phyloP scores from a whole-genome alignment of 2,329 filamentous ascomycete species.

The Lasiodiplodia theobromae region DNA sequence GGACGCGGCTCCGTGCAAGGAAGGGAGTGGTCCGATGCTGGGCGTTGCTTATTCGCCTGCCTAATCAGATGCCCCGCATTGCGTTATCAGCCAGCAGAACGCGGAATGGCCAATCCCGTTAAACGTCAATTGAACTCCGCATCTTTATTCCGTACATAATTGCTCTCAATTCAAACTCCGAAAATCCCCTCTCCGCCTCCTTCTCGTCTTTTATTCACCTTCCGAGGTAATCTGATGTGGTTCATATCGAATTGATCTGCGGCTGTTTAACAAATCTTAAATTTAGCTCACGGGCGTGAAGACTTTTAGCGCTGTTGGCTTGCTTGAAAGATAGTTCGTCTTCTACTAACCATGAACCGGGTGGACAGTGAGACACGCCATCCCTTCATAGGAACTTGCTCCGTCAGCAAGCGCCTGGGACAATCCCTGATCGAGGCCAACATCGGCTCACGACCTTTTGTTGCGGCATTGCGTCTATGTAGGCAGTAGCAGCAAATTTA shows the following conservation, averaged over 20 bases:
- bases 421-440: not conserved
- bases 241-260: not conserved
- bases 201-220: too few relatives aligned
- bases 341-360: slow-evolving; percentile 16
- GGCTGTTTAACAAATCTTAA: slow-evolving; percentile 12
- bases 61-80: not conserved
- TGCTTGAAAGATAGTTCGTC: slow-evolving; percentile 19
- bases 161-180: too few relatives aligned
- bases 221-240: too few relatives aligned
- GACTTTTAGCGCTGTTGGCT: slow-evolving; percentile 21
- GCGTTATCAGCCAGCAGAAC: not conserved
- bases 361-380: slow-evolving; percentile 16
- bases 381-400: slow-evolving; percentile 22
- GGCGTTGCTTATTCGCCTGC: not conserved
- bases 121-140: not conserved
- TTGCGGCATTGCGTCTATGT: too few relatives aligned
- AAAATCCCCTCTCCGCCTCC: too few relatives aligned
- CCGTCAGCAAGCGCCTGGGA: not conserved
- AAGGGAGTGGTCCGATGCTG: not conserved
- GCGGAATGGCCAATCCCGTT: too few relatives aligned
- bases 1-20: not conserved
- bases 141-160: not conserved
- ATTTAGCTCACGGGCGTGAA: slow-evolving; percentile 8
- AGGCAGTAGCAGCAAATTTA: too few relatives aligned
- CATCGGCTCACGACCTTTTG: too few relatives aligned